Percentiles rank a stretch among this genome's conserved stretches.
Conservation (phyloP, 164 flowering plant species). For the Sextonia rubra region DNA sequence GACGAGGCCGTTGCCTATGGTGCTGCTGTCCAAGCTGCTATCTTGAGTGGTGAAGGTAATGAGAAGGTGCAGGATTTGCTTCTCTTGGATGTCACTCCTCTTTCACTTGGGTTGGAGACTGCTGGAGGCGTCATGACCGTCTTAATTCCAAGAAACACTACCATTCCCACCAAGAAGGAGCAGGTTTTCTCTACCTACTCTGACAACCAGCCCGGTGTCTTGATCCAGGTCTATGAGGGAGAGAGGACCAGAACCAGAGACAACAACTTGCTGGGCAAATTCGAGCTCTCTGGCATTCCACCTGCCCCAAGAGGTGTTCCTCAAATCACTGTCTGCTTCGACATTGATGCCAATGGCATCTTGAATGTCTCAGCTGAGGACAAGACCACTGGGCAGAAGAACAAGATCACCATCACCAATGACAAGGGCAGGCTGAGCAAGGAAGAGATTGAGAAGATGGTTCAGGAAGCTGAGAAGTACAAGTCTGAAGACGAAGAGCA, state of each 20-base stretch:
- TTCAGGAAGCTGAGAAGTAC: slow-evolving; percentile 54
- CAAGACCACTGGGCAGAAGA: slow-evolving; percentile 53
- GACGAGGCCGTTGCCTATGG: slow-evolving; percentile 66
- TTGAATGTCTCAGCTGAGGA: slow-evolving; percentile 61
- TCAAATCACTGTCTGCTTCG: slow-evolving; percentile 51
- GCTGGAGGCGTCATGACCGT: slow-evolving; percentile 55
- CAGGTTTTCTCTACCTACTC: slow-evolving; percentile 42
- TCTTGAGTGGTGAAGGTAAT: slow-evolving; percentile 51
- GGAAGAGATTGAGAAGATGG: slow-evolving; percentile 60
- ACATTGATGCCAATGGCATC: slow-evolving; percentile 57
- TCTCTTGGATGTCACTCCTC: slow-evolving; percentile 54
- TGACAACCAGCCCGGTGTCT: slow-evolving; percentile 50
- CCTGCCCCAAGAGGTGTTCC: slow-evolving; percentile 63
- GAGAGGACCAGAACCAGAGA: slow-evolving; percentile 55
- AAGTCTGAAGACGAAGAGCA: slow-evolving; percentile 58
- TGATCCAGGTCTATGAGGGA: slow-evolving; percentile 58
- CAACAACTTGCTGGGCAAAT: slow-evolving; percentile 53
- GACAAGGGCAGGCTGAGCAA: slow-evolving; percentile 59
- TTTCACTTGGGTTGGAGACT: slow-evolving; percentile 44
- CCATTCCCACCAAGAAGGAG: slow-evolving; percentile 53
- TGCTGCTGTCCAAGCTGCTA: slow-evolving; percentile 62
- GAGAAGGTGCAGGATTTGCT: slow-evolving; percentile 51
- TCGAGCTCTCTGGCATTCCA: slow-evolving; percentile 49
- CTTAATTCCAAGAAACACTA: slow-evolving; percentile 52
- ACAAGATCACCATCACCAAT: slow-evolving; percentile 62